A percentile compares a stretch with the other conserved stretches of the same genome.
Evolutionary conservation across 768 basidiomycete species (phyloP).

Genomic region (Phaffia australis): DNA sequence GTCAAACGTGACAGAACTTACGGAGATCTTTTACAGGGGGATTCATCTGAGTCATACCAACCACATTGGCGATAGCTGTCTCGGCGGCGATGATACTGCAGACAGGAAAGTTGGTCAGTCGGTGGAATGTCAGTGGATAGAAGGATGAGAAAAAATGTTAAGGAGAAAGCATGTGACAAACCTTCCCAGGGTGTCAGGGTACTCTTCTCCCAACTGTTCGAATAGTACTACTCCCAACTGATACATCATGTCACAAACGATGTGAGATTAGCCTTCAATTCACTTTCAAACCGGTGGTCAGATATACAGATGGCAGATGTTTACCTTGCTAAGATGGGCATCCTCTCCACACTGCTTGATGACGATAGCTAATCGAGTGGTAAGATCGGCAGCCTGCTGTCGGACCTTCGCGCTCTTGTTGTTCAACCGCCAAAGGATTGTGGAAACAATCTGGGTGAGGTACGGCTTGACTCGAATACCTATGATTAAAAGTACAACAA

Average conservation of each 20-base stretch:
- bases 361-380: conserved; percentile 86
- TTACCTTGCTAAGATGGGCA: conserved; percentile 69
- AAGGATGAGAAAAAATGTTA: background rate
- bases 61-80: conserved; percentile 97
- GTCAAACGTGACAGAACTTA: conserved; percentile 45
- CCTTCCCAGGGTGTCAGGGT: conserved; percentile 89
- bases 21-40: conserved; percentile 97
- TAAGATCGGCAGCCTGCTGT: conserved; percentile 97
- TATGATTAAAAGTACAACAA: conserved; percentile 19
- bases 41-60: conserved; percentile 99
- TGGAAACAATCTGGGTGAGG: conserved; percentile 96
- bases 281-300: background rate
- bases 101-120: background rate
- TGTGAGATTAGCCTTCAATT: background rate
- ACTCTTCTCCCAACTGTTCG: conserved; percentile 98
- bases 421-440: conserved; percentile 96
- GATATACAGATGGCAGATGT: background rate
- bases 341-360: conserved; percentile 99
- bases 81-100: conserved; percentile 93
- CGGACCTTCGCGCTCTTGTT: conserved; percentile 99
- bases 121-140: background rate
- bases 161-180: conserved; percentile 30
- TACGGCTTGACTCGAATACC: conserved; percentile 96
- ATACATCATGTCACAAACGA: background rate
- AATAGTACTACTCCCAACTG: conserved; percentile 84